Evolutionary conservation across 1,284 basidiomycete genomes (phyloP).

Genomic region (Ceratobasidium sp.): DNA sequence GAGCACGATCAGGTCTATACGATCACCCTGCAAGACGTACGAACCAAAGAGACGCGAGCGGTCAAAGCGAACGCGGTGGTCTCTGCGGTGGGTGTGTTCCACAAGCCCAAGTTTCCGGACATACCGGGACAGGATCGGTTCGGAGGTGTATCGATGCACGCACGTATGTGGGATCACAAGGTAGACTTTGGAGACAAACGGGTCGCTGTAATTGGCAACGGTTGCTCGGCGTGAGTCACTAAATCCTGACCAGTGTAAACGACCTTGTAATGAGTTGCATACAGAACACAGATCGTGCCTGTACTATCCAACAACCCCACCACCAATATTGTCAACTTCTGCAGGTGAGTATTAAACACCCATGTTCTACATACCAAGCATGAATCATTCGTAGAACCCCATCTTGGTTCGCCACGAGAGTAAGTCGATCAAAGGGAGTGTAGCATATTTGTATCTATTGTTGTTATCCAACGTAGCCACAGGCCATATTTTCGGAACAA

Average conservation of each 20-base stretch:
- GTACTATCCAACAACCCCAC: not conserved
- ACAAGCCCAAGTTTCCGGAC: constrained; percentile 31
- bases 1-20: constrained; percentile 29
- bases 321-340: constrained; percentile 20
- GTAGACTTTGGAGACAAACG: constrained; percentile 21
- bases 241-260: no score
- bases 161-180: constrained; percentile 32
- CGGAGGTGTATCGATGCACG: constrained; percentile 29
- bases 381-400: constrained; percentile 1
- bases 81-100: constrained; percentile 38
- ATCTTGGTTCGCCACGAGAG: constrained; percentile 4
- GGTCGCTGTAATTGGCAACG: constrained; percentile 31
- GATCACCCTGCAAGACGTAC: constrained; percentile 30
- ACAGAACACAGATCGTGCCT: constrained; percentile 28
- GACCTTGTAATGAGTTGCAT: no score
- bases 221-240: constrained; percentile 16
- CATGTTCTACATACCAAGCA: not conserved
- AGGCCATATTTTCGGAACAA: not conserved
- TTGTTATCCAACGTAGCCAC: not conserved
- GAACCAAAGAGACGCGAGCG: constrained; percentile 29
- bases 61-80: constrained; percentile 31
- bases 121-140: constrained; percentile 33
- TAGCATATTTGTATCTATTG: not conserved
- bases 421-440: not conserved
- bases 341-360: not conserved